Conservation (phyloP, 139 green algal species). For the Picochlorum sp. region DNA sequence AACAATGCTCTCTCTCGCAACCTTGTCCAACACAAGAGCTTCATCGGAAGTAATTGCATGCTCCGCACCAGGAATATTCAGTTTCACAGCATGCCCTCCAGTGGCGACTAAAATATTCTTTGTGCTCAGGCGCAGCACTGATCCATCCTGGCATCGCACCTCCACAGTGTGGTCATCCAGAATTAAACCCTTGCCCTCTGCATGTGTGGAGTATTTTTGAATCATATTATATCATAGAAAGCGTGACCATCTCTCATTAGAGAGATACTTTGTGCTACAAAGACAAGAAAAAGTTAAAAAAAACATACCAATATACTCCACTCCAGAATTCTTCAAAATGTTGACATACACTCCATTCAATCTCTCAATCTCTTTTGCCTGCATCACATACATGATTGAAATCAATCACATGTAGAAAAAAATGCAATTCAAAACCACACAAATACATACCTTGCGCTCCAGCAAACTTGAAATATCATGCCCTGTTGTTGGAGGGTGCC, state of each 20-base stretch:
- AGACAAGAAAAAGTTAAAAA: conserved; percentile 17
- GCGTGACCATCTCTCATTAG: no score
- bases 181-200: conserved; percentile 72
- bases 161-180: conserved; percentile 78
- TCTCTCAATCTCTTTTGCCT: conserved; percentile 85
- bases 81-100: conserved; percentile 58
- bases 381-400: neutral
- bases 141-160: conserved; percentile 24
- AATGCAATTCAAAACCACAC: no score
- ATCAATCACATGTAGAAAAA: no score
- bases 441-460: conserved; percentile 30
- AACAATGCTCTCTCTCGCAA: conserved; percentile 53
- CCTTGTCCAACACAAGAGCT: conserved; percentile 65
- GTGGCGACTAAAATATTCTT: conserved; percentile 89
- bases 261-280: no score
- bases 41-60: conserved; percentile 85
- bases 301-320: conserved; percentile 16
- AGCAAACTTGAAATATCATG: conserved; percentile 23
- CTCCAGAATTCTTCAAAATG: conserved; percentile 62
- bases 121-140: conserved; percentile 26
- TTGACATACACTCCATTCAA: conserved; percentile 87
- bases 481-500: conserved; percentile 22
- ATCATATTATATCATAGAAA: no score
- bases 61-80: conserved; percentile 81
- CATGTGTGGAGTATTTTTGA: neutral